phyloP scores from a whole-genome alignment of 2,329 filamentous ascomycete genomes.

The Blumeria hordei region DNA sequence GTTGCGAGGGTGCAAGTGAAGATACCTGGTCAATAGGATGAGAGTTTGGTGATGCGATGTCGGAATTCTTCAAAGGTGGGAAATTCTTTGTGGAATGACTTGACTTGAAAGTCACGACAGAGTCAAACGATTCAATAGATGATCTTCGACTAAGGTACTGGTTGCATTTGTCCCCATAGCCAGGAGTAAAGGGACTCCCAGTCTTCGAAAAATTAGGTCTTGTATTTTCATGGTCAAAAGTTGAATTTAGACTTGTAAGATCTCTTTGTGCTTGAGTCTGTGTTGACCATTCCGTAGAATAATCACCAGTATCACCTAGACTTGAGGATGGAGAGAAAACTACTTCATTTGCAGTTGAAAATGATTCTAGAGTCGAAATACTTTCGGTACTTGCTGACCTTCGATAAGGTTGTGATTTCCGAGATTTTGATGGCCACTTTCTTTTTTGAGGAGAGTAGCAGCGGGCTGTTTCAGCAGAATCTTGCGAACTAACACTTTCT shows the following conservation, averaged over 20 bases:
- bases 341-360: slow-evolving; percentile 37
- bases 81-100: not conserved
- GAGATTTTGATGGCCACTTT: slow-evolving; percentile 9
- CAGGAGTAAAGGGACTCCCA: not conserved
- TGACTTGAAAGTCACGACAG: too few species aligned
- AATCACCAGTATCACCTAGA: slow-evolving; percentile 16
- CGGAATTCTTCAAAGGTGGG: too few species aligned
- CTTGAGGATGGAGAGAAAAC: slow-evolving; percentile 14
- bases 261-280: slow-evolving; percentile 1
- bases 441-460: slow-evolving; percentile 14
- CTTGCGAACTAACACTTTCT: slow-evolving; percentile 28
- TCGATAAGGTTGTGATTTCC: slow-evolving; percentile 14
- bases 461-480: slow-evolving; percentile 36
- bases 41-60: not conserved
- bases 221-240: too few species aligned
- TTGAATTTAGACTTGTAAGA: not conserved
- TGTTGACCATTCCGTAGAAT: slow-evolving; percentile 15
- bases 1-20: not conserved
- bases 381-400: slow-evolving; percentile 33
- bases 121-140: not conserved
- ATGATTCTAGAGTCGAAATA: slow-evolving; percentile 33
- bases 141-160: not conserved
- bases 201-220: not conserved
- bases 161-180: not conserved
- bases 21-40: not conserved